These are phyloP conservation scores for Serendipita sp. DNA, from an alignment of 768 basidiomycete species.

Conservation along the genomic window DNA sequence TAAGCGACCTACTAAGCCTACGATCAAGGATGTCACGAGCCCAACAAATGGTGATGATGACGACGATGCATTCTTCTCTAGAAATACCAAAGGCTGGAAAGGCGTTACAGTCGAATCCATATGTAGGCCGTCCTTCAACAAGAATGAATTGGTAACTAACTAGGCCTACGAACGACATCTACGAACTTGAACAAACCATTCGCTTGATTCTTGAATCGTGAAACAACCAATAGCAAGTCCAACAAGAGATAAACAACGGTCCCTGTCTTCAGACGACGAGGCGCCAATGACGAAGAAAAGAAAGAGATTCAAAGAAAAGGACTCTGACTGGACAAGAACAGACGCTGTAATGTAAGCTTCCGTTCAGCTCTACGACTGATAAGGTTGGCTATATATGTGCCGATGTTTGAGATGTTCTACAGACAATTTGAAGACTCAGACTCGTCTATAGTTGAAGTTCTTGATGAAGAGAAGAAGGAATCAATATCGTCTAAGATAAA, in stretches of 20 bases:
- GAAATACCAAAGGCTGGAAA: not conserved
- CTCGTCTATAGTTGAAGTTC: not conserved
- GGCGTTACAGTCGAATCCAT: not conserved
- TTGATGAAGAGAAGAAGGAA: not conserved
- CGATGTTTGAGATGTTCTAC: not conserved
- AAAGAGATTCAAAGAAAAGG: not conserved
- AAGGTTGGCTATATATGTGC: not conserved
- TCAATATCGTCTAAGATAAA: not conserved
- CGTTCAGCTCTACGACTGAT: not conserved
- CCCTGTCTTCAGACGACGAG: not conserved
- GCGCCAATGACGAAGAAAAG: not conserved
- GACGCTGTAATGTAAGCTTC: not conserved
- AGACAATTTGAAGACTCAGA: constrained; percentile 1
- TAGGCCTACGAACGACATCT: not conserved
- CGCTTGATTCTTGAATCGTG: not conserved
- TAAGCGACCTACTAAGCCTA: not conserved
- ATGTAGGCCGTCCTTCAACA: not conserved
- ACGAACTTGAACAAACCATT: not conserved
- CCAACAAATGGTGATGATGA: not conserved
- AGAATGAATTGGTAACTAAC: not conserved
- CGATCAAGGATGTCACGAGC: no score
- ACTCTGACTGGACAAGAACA: not conserved
- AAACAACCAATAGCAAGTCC: not conserved
- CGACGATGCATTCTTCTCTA: not conserved
- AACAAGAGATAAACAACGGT: not conserved